Evolutionary conservation across 805 yeast species (phyloP).

Genomic region (Pichia cabralensis): DNA sequence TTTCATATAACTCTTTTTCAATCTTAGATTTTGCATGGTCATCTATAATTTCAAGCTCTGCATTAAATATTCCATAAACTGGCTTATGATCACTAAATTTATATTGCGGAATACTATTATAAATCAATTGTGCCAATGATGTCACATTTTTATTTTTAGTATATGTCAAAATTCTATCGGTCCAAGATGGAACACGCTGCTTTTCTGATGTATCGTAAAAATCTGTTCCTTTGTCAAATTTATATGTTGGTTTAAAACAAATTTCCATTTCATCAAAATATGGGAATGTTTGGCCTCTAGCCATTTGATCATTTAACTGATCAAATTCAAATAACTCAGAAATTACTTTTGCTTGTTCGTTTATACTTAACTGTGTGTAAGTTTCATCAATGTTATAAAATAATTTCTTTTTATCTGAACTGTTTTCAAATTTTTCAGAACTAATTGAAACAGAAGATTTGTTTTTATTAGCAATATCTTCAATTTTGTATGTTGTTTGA

Average conservation of each 20-base stretch:
- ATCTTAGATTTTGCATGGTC: slow-evolving; percentile 40
- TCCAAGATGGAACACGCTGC: slow-evolving; percentile 94
- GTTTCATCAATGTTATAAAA: too few species aligned
- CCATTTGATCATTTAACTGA: slow-evolving; percentile 71
- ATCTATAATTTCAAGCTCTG: slow-evolving; percentile 57
- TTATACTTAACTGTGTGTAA: slow-evolving; percentile 1
- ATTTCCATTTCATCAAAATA: slow-evolving; percentile 76
- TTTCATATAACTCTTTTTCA: slow-evolving; percentile 45
- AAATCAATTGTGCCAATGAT: slow-evolving; percentile 45
- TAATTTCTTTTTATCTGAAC: too few species aligned
- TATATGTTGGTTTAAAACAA: slow-evolving; percentile 83
- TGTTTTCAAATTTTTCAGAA: too few species aligned
- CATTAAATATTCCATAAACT: slow-evolving; percentile 62
- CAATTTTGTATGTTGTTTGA: too few species aligned
- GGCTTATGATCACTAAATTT: slow-evolving; percentile 86
- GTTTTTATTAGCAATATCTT: too few species aligned
- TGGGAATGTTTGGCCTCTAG: slow-evolving; percentile 67
- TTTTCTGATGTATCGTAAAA: slow-evolving; percentile 85
- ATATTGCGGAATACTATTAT: slow-evolving; percentile 47
- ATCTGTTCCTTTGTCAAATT: slow-evolving; percentile 80
- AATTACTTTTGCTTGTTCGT: slow-evolving; percentile 11
- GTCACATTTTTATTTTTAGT: slow-evolving; percentile 43
- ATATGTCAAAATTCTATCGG: slow-evolving; percentile 71
- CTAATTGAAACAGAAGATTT: too few species aligned
- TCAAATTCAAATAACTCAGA: slow-evolving; percentile 51